Base-by-base conservation (phyloP, 306 rosid species). In the Luffa aegyptiaca region DNA sequence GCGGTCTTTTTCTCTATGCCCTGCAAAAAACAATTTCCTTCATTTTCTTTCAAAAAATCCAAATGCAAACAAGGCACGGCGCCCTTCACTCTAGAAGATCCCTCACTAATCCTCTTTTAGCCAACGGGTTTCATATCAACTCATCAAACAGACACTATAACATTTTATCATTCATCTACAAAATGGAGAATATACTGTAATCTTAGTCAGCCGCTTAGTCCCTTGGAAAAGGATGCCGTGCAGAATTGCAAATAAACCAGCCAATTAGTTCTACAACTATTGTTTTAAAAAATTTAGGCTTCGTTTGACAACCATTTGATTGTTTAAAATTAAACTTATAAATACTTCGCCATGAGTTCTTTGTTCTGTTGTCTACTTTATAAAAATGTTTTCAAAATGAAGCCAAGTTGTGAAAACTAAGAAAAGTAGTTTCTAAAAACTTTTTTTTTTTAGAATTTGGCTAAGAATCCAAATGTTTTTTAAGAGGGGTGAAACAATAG, bases 1-100 rank as follows among this genome's bases (percentile, higher is more conserved):
- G 96, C 90, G 41, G 93, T 93, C 91, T 95, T 95, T 90, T 95
- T 95, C 80, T 95, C 99, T 75, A 95, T 95, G 66, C 99, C 99
- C 99, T 95, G 86, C 71, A 86, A 73, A 82, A 86, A 81, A 80
- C 37, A 84, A 73, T 37, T 77, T 77, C 31, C 80, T 79, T 85
- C 79, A 83, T 36, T 74, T 90, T 83, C 80, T 85, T 63, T 39
- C 3, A 73, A 53, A 53, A 56, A 72, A 74, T 75, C 77, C 68
- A 64, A 8, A 51, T 41, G 13, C 31, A 61, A 45, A 44, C 59
- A 78, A 61, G 46, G 44, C n/a, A 71, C 5, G 13, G 14, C 33
- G 18, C 16, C 42, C 8, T 26, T 73, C 59, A 49, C 3, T 46
- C 53, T 10, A 69, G 17, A 26, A 26, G 26, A 73, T 35, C 44